Base-by-base conservation (phyloP, 1,284 basidiomycete species). In the Puccinia horiana region DNA sequence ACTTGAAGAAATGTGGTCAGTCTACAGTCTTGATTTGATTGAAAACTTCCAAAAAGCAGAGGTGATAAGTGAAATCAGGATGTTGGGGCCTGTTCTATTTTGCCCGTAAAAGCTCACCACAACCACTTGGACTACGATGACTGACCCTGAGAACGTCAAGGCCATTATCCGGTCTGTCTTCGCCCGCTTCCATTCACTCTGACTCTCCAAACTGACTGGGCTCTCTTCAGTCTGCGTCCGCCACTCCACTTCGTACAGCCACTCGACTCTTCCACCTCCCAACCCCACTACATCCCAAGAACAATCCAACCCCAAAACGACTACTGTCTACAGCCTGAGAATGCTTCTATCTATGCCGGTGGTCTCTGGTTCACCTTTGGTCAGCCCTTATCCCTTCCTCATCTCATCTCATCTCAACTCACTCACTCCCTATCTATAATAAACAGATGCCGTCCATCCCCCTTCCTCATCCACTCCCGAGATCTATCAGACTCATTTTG, bases 401-500 rank as follows among this genome's bases (percentile, higher is more conserved):
- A 37, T 11, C 32, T 29, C 26, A 9, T 1, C 26, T 35, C 44
- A 65, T 29, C 56, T 29, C 40, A 29, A 35, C 40, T 40, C 8
- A 58, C 40, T 40, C 26, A 14, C 29, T 63, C 35, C 54, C n/a
- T 29, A 52, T n/a, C 54, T 3, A 26, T 35, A 35, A 44, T 29
- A 2, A 9, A 35, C 49, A 79, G 76, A 79, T 56, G 65, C 42
- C 1, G 47, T 79, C 32, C 65, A 79, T 70, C 26, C 76, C 11
- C 76, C 63, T n/a, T 52, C 76, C 18, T 11, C 35, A 20, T 69
- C 47, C 32, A 79, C 76, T 14, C 23, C 23, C n/a, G 65, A 79
- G 23, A 79, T 79, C 47, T 79, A 79, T 42, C 37, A 79, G 26
- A 32, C 63, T 32, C 63, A 79, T 42, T 26, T 91, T 52, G 85